phyloP scores from a whole-genome alignment of 768 basidiomycete species.

The Arthromyces matolae region DNA sequence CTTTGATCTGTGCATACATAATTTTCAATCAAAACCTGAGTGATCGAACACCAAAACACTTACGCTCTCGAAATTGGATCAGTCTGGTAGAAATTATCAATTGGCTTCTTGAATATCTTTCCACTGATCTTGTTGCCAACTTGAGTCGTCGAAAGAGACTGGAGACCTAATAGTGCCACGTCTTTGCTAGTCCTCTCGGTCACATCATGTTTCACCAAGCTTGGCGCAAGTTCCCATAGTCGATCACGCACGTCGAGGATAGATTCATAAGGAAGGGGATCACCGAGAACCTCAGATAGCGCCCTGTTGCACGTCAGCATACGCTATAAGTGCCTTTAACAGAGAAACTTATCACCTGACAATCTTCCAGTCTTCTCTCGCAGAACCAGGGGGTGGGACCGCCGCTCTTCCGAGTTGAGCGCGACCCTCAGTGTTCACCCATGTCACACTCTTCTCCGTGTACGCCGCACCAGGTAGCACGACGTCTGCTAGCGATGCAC shows the following conservation, averaged over 20 bases:
- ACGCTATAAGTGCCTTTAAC: no score
- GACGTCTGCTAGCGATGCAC: constrained; percentile 96
- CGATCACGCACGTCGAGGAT: constrained; percentile 80
- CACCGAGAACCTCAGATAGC: constrained; percentile 80
- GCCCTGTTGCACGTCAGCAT: constrained; percentile 47
- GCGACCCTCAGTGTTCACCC: constrained; percentile 97
- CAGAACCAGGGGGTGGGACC: constrained; percentile 91
- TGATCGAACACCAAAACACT: constrained; percentile 31
- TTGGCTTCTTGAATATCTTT: constrained; percentile 69
- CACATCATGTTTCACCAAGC: constrained; percentile 80
- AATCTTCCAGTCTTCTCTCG: constrained; percentile 97
- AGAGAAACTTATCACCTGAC: constrained; percentile 55
- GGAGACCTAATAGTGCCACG: constrained; percentile 68
- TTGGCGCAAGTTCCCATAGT: constrained; percentile 95
- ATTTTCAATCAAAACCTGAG: background rate
- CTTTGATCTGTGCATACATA: constrained; percentile 55
- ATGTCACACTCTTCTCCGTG: constrained; percentile 85
- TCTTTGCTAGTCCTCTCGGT: constrained; percentile 75
- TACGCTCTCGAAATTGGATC: constrained; percentile 92
- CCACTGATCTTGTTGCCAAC: constrained; percentile 54
- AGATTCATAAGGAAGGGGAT: constrained; percentile 86
- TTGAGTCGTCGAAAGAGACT: constrained; percentile 46
- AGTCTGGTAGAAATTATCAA: constrained; percentile 93
- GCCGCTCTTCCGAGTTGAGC: constrained; percentile 88
- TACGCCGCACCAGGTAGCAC: constrained; percentile 91